Percentiles rank a stretch among this genome's conserved stretches.
Evolutionary conservation across 2,329 filamentous ascomycete genomes (phyloP).

Genomic region (Claviceps paspali): DNA sequence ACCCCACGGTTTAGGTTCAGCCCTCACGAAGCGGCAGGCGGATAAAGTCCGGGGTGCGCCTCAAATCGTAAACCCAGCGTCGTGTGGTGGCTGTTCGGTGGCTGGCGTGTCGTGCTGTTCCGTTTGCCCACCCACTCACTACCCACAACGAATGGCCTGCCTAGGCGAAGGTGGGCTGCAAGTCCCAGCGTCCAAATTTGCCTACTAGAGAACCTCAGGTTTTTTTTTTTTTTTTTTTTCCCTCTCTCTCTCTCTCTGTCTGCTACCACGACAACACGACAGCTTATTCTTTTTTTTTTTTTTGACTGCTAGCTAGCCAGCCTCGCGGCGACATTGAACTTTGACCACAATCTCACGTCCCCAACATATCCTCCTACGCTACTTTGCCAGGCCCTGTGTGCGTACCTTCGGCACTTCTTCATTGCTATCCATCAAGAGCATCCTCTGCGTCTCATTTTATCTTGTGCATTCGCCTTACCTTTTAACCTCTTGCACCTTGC

Average conservation of each 20-base stretch:
- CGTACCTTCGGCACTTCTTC: conserved; percentile 4
- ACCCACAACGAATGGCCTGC: neutral
- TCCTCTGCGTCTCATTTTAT: conserved; percentile 2
- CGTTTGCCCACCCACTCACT: no score
- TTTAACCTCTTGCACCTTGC: neutral
- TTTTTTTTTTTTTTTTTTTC: no score
- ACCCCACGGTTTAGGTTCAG: conserved; percentile 18
- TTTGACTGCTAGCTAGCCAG: conserved; percentile 7
- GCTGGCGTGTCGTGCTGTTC: no score
- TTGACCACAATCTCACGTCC: conserved; percentile 5
- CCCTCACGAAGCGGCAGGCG: conserved; percentile 15
- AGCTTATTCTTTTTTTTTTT: no score
- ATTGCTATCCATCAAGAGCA: conserved; percentile 3
- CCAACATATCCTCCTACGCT: conserved; percentile 1
- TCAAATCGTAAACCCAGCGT: no score
- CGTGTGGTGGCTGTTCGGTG: no score
- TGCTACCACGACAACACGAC: conserved; percentile 3
- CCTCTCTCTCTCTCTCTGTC: no score
- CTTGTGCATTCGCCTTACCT: conserved; percentile 1
- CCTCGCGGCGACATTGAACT: conserved; percentile 7
- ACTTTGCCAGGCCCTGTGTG: conserved; percentile 3
- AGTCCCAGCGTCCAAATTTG: conserved; percentile 17
- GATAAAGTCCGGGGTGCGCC: conserved; percentile 16
- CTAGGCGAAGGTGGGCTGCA: conserved; percentile 2
- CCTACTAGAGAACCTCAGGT: conserved; percentile 17